Evolutionary conservation across 768 basidiomycete genomes (phyloP).

Genomic region (Psilocybe sp.): DNA sequence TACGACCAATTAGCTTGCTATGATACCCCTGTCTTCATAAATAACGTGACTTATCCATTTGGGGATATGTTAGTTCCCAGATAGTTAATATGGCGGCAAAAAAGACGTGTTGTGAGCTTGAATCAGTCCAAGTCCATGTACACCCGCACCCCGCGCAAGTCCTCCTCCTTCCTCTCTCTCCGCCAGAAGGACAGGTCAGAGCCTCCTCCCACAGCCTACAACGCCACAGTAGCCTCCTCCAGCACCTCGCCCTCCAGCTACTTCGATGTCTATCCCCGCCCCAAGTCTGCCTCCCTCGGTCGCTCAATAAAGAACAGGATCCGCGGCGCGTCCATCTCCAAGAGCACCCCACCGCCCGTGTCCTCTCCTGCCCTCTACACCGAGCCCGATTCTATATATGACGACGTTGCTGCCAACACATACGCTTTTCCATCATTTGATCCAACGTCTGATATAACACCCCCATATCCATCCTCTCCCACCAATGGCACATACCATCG

Average conservation of each 20-base stretch:
- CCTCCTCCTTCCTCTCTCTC: constrained; percentile 55
- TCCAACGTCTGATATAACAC: constrained; percentile 25
- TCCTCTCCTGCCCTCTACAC: constrained; percentile 12
- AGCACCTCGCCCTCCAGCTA: constrained; percentile 31
- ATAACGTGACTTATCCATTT: no score
- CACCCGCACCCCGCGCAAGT: constrained; percentile 48
- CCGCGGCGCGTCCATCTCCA: constrained; percentile 17
- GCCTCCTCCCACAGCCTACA: constrained; percentile 13
- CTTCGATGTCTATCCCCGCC: constrained; percentile 45
- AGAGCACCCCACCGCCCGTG: constrained; percentile 2
- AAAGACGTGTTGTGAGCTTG: no score
- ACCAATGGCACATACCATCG: constrained; percentile 33
- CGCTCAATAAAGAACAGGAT: constrained; percentile 31
- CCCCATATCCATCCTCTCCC: constrained; percentile 17
- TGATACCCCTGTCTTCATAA: background rate
- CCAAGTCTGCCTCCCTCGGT: constrained; percentile 31
- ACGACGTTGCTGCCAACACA: constrained; percentile 19
- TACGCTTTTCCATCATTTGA: constrained; percentile 42
- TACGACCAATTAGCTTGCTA: constrained; percentile 9
- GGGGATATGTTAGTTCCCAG: no score
- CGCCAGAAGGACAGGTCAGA: constrained; percentile 41
- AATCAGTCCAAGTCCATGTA: constrained; percentile 34
- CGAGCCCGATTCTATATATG: constrained; percentile 7
- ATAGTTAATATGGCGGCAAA: no score
- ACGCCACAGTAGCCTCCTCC: constrained; percentile 24